These are phyloP conservation scores for Fraxinus angustifolia DNA, from an alignment of 305 asterid genomes.

Conservation along the genomic window DNA sequence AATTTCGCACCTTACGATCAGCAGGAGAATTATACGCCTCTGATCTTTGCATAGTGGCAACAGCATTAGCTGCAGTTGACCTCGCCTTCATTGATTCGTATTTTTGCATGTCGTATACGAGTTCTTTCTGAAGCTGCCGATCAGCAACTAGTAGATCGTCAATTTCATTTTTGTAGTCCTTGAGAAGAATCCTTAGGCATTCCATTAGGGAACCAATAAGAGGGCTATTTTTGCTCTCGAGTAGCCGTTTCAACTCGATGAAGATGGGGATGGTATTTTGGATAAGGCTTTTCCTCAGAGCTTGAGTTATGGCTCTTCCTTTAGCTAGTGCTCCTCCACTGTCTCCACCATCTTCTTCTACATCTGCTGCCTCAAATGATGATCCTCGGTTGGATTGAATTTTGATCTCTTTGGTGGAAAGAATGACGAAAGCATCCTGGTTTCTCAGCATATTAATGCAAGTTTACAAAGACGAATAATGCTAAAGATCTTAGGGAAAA, in stretches of 20 bases:
- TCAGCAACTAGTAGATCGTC: conserved; percentile 85
- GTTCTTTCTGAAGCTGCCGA: conserved; percentile 85
- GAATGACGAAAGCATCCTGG: conserved; percentile 82
- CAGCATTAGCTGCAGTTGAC: conserved; percentile 60
- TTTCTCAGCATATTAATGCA: conserved; percentile 4
- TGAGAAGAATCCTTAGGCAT: conserved; percentile 82
- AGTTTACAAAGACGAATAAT: background rate
- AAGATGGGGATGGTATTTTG: conserved; percentile 86
- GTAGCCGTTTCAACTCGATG: conserved; percentile 81
- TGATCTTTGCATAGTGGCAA: conserved; percentile 47
- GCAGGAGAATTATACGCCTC: conserved; percentile 40
- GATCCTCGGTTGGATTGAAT: conserved; percentile 57
- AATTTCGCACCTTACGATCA: conserved; percentile 24
- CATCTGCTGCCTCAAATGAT: conserved; percentile 55
- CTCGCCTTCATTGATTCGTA: conserved; percentile 66
- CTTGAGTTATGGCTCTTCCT: conserved; percentile 81
- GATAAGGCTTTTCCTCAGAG: conserved; percentile 76
- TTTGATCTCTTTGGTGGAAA: conserved; percentile 84
- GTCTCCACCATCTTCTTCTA: conserved; percentile 69
- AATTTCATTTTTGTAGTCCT: conserved; percentile 90
- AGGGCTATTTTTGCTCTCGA: conserved; percentile 82
- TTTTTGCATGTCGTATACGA: conserved; percentile 80
- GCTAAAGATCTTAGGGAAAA: background rate
- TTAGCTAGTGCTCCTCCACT: conserved; percentile 46
- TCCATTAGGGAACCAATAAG: conserved; percentile 89